Percentiles rank a stretch among this genome's conserved stretches.
phyloP scores from a whole-genome alignment of 306 rosid genomes.

The Pterocarpus macrocarpus region DNA sequence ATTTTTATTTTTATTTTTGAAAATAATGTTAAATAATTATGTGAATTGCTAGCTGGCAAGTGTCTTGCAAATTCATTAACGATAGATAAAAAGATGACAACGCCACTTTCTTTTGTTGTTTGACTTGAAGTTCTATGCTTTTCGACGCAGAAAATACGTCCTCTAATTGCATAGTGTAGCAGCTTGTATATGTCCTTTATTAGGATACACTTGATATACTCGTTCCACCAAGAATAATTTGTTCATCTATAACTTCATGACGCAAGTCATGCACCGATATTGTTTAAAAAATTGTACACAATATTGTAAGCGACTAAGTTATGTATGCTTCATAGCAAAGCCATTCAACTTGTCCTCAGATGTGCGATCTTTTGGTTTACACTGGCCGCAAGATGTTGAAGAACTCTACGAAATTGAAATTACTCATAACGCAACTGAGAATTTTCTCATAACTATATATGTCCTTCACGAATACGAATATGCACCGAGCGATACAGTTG shows the following conservation, averaged over 20 bases:
- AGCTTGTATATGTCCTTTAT: conserved; percentile 18
- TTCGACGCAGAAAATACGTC: conserved; percentile 29
- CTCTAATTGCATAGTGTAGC: conserved; percentile 24
- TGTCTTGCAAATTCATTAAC: neutral
- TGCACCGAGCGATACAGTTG: neutral
- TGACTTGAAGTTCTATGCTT: conserved; percentile 19
- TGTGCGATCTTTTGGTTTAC: too few relatives aligned
- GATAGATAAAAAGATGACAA: conserved; percentile 35
- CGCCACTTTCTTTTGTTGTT: conserved; percentile 33
- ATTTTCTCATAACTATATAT: too few relatives aligned
- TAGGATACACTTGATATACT: neutral
- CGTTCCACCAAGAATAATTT: neutral
- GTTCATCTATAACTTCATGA: neutral
- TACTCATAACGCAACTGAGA: neutral
- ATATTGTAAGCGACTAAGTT: neutral
- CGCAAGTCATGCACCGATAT: neutral
- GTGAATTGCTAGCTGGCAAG: neutral
- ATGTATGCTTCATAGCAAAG: neutral
- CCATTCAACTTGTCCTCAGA: too few relatives aligned
- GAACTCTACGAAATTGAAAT: too few relatives aligned
- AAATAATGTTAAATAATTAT: neutral
- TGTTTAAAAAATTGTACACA: neutral
- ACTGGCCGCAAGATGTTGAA: too few relatives aligned
- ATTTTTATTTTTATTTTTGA: neutral
- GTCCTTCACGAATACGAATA: neutral